phyloP scores from a whole-genome alignment of 768 basidiomycete species.

The Russula sp. region DNA sequence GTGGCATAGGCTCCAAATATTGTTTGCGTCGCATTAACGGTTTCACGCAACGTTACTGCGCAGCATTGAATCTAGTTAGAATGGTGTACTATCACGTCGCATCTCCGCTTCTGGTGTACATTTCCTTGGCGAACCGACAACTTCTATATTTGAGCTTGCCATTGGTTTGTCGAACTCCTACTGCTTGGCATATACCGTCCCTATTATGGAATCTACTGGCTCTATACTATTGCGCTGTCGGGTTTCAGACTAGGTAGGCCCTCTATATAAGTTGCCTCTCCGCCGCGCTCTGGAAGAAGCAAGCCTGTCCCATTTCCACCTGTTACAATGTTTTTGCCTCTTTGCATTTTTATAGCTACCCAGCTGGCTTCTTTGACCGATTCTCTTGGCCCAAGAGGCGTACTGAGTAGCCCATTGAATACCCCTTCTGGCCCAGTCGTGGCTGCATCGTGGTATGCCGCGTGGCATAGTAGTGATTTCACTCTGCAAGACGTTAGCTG shows the following conservation, averaged over 20 bases:
- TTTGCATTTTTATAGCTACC: not conserved
- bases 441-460: slow-evolving; percentile 61
- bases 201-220: not conserved
- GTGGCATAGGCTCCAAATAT: too few species aligned
- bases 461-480: slow-evolving; percentile 51
- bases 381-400: too few species aligned
- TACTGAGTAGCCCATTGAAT: not conserved
- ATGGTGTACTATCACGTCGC: too few species aligned
- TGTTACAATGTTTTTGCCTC: not conserved
- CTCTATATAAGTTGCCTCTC: not conserved
- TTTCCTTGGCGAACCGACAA: too few species aligned
- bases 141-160: too few species aligned
- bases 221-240: not conserved
- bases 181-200: not conserved
- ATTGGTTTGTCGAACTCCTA: not conserved
- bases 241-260: not conserved
- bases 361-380: not conserved
- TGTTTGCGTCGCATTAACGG: too few species aligned
- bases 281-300: not conserved
- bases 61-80: too few species aligned
- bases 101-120: too few species aligned
- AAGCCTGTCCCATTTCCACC: not conserved
- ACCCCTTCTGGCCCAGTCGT: slow-evolving; percentile 26
- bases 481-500: slow-evolving; percentile 53
- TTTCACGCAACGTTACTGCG: too few species aligned